Base-by-base conservation (phyloP, 306 rosid species). In the Inga laurina region DNA sequence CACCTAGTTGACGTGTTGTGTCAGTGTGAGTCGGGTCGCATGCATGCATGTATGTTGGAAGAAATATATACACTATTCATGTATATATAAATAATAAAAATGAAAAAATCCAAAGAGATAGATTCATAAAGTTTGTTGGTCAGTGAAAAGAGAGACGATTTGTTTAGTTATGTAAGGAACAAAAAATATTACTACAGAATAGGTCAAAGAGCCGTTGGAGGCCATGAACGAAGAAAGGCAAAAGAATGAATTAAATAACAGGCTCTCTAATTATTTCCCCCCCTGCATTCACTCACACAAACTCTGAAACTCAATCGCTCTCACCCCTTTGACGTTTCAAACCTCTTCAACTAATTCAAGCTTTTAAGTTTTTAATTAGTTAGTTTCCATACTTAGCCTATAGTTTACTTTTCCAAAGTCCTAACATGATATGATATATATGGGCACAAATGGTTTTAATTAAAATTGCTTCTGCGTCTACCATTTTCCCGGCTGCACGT, bases 261-360 rank as follows among this genome's bases (percentile, higher is more conserved):
- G 43, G 8, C 43, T 39, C 43, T 39, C 43, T 39, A 39, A 39
- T 39, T 37, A 2, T 32, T 32, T 32, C 34, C 8, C 43, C 43
- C 43, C 8, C 1, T 1, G 8, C 43, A 39, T 6, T 39, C 43
- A 39, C 43, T 39, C 43, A 39, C 43, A 39, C 8, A 39, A 39
- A 39, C 43, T 6, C 43, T 39, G 8, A 39, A 39, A 39, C 43
- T 39, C 43, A 39, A 39, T 39, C 43, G 8, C 2, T 16, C 57
- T 52, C n/a, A 52, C 48, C 56, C 77, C 77, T 73, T 84, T 71
- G 90, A 84, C 87, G 78, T 83, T 72, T 86, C 88, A 85, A 83
- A 75, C 30, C 32, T 24, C 67, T 24, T 61, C 34, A 22, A 59
- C 27, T 39, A 39, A 39, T 21, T 52, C 59, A 52, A 52, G 22